Evolutionary conservation across 148 eudicot species (phyloP).

Genomic region (Vaccinium corymbosum): DNA sequence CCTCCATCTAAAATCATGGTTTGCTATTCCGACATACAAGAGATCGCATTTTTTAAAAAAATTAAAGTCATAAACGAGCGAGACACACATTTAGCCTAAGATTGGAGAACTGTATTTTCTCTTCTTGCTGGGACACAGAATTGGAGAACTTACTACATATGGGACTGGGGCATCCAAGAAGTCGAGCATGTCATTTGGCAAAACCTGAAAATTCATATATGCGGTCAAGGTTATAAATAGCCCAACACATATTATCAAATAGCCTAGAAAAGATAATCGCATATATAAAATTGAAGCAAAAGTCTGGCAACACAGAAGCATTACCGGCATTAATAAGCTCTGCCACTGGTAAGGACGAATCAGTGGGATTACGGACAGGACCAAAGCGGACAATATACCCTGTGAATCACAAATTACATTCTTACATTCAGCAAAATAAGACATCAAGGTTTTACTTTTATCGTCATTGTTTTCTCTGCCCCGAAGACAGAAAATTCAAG

Average conservation of each 20-base stretch:
- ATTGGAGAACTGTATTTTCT: background rate
- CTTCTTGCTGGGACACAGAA: background rate
- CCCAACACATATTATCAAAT: constrained; percentile 3
- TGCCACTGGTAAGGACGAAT: constrained; percentile 98
- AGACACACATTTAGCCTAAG: background rate
- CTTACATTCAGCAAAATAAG: background rate
- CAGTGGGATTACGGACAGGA: constrained; percentile 75
- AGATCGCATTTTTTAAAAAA: background rate
- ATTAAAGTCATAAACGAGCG: background rate
- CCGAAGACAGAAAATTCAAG: no score
- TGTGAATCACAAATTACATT: constrained; percentile 24
- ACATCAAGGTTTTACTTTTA: background rate
- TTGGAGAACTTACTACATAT: constrained; percentile 64
- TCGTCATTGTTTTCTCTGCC: background rate
- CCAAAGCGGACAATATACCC: constrained; percentile 85
- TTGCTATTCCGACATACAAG: background rate
- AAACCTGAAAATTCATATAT: constrained; percentile 47
- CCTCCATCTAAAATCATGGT: constrained; percentile 7
- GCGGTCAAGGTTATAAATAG: background rate
- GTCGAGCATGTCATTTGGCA: constrained; percentile 96
- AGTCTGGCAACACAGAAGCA: background rate
- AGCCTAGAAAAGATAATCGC: background rate
- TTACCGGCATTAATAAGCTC: constrained; percentile 93
- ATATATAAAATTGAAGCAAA: background rate
- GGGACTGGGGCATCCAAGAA: constrained; percentile 99